Base-by-base conservation (phyloP, 768 basidiomycete genomes). In the Russula earlei region DNA sequence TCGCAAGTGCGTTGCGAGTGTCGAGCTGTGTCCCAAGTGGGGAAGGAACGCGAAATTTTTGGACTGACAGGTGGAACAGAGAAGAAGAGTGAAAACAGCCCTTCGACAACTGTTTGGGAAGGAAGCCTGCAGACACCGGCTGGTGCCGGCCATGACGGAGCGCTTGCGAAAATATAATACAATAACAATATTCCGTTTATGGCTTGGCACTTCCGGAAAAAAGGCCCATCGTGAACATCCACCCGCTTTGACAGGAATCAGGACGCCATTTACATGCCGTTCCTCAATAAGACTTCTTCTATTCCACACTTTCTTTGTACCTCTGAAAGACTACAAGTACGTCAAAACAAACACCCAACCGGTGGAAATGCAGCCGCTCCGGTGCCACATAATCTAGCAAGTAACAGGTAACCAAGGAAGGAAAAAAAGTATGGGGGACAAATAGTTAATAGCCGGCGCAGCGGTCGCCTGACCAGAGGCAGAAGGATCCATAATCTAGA, bases 321-420 rank as follows among this genome's bases (percentile, higher is more conserved):
- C 46, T 29, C n/a, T n/a, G n/a, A n/a, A n/a, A n/a, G 36, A 27
- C 56, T 53, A 48, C 51, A 53, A 56, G 56, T 58, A 58, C 52
- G 56, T 58, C 52, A 58, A 58, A 41, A 45, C 53, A 44, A 29
- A 50, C 17, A 42, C 4, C 20, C n/a, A 20, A 6, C 37, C 17
- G 20, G 34, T 44, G 41, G 9, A 17, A 31, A 40, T 36, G 43
- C 12, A 25, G 37, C 46, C 48, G 48, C 54, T 49, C 38, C 41
- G 34, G n/a, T 15, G 22, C 58, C 54, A 45, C 43, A 46, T 59
- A 43, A 58, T 49, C 37, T 56, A 59, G 19, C 37, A 59, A 29
- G 43, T 27, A 56, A 57, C 20, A 24, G 29, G 34, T 36, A 36
- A 36, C 34, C 34, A 31, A 31, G 19, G 40, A 34, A 31, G 20